These are phyloP conservation scores for Ochetophila trinervis DNA, from an alignment of 306 rosid genomes.

Conservation along the genomic window DNA sequence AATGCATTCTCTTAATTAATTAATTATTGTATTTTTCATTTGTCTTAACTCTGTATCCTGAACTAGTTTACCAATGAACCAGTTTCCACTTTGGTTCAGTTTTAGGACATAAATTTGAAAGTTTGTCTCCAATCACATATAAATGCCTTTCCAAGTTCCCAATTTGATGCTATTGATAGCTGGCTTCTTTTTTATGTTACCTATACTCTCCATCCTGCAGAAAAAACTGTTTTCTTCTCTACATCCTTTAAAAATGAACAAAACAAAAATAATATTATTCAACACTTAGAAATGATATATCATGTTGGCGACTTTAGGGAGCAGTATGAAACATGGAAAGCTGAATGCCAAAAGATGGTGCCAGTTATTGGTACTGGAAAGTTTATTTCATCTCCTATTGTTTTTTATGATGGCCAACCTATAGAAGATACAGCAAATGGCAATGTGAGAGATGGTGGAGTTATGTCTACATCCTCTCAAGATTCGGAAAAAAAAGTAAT, in stretches of 20 bases:
- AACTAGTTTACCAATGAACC: no score
- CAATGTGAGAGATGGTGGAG: slow-evolving; percentile 3
- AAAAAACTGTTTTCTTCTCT: background rate
- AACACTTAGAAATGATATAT: slow-evolving; percentile 12
- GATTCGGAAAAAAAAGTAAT: slow-evolving; percentile 56
- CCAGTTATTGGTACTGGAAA: slow-evolving; percentile 75
- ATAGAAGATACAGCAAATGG: slow-evolving; percentile 35
- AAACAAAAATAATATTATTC: slow-evolving; percentile 1
- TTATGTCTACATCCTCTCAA: slow-evolving; percentile 16
- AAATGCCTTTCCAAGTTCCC: no score
- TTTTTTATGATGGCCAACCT: slow-evolving; percentile 51
- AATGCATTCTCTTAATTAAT: no score
- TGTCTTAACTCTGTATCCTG: no score
- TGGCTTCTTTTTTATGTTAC: background rate
- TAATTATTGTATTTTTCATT: no score
- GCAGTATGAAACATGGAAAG: slow-evolving; percentile 67
- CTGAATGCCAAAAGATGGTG: slow-evolving; percentile 79
- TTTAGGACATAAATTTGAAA: no score
- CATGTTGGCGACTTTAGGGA: slow-evolving; percentile 52
- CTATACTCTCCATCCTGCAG: slow-evolving; percentile 15
- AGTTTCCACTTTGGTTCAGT: no score
- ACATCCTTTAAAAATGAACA: background rate
- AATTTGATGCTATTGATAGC: no score
- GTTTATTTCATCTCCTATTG: slow-evolving; percentile 54
- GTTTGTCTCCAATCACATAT: no score